phyloP scores from a whole-genome alignment of 2,329 filamentous ascomycete species.

The Huntiella moniliformis region DNA sequence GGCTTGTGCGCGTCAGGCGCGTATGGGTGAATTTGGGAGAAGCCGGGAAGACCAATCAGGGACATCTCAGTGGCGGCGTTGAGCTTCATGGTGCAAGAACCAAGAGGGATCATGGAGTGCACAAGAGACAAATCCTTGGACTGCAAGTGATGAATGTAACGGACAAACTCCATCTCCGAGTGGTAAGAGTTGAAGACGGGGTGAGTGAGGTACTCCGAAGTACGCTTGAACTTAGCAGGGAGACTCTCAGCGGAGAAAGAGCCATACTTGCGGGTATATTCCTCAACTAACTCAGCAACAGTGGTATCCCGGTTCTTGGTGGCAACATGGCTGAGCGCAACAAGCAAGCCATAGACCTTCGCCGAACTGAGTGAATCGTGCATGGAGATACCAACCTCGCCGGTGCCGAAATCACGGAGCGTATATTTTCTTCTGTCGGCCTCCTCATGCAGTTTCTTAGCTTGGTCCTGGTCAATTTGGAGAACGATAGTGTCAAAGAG shows the following conservation, averaged over 20 bases:
- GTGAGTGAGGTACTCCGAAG: constrained; percentile 63
- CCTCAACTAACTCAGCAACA: constrained; percentile 13
- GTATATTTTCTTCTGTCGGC: constrained; percentile 13
- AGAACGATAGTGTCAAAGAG: constrained; percentile 71
- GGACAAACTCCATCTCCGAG: constrained; percentile 82
- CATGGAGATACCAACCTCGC: constrained; percentile 18
- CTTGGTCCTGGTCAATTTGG: constrained; percentile 27
- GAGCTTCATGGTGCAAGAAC: constrained; percentile 97
- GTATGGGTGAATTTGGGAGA: constrained; percentile 68
- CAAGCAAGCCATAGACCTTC: constrained; percentile 33
- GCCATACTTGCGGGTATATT: constrained; percentile 10
- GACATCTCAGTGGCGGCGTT: constrained; percentile 90
- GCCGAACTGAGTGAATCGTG: constrained; percentile 15
- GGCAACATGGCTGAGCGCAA: constrained; percentile 5
- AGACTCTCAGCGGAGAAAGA: constrained; percentile 18
- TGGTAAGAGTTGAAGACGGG: constrained; percentile 90
- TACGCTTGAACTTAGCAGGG: constrained; percentile 45
- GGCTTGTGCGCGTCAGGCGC: constrained; percentile 41
- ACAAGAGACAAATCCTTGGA: constrained; percentile 87
- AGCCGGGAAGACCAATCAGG: constrained; percentile 58
- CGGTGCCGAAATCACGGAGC: constrained; percentile 17
- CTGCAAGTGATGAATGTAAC: constrained; percentile 83
- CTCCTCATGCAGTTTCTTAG: constrained; percentile 18
- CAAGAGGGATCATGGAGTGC: constrained; percentile 94
- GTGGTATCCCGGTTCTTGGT: constrained; percentile 17